Base-by-base conservation (phyloP, 495 filamentous ascomycete species). In the Gamarada debralockiae region DNA sequence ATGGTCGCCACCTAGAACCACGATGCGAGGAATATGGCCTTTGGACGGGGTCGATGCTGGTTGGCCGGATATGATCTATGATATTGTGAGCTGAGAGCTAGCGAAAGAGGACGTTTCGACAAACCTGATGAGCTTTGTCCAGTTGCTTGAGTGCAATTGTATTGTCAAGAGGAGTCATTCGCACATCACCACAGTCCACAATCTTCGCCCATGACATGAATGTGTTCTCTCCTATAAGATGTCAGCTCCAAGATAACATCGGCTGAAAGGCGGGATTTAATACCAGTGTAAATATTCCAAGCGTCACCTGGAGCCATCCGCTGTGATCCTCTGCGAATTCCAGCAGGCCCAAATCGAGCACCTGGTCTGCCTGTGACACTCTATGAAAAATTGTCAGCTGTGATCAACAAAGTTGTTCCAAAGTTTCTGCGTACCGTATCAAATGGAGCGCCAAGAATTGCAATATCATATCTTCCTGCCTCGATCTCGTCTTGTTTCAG, bases 1-100 rank as follows among this genome's bases (percentile, higher is more conserved):
- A 65, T 91, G 88, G 61, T 92, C 88, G 15, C 88, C 88, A 40
- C 88, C 88, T 0, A 92, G 73, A 0, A 83, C 87, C n/a, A 92
- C 69, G 21, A 91, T 69, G 67, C 82, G 85, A 0, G 87, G 78
- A 56, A 73, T 76, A 15, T 6, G 7, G 18, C 6, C 17, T 21
- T 41, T 41, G 38, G 15, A 15, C n/a, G n/a, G n/a, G n/a, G n/a
- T n/a, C n/a, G n/a, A n/a, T 21, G 38, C 38, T 6, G 8, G 14
- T 6, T 6, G 7, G 7, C 7, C 8, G 18, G 38, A 8, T 15
- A 21, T 17, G 18, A 41, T 15, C 6, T 41, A 6, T 21, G 7
- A 8, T 6, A 8, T 6, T 15, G 17, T 6, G 7, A 65, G 52
- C 22, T 48, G 34, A 24, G n/a, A n/a, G n/a, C n/a, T n/a, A n/a